These are phyloP conservation scores for Scheffersomyces quercinus DNA, from an alignment of 1,139 yeast species.

Conservation along the genomic window DNA sequence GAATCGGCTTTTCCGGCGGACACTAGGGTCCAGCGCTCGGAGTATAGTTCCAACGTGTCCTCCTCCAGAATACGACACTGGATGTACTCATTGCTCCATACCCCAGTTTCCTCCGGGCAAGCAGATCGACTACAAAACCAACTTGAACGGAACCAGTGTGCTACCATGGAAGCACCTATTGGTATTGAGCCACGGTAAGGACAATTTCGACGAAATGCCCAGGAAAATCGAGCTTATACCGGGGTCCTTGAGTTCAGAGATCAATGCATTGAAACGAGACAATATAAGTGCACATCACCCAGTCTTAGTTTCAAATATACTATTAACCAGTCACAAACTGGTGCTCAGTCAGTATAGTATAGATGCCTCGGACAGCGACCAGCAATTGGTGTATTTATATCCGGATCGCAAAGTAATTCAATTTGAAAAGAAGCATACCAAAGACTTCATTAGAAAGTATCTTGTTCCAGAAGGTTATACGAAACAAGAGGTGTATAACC, in stretches of 20 bases:
- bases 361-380: constrained; percentile 3
- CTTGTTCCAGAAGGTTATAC: constrained; percentile 31
- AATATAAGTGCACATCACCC: constrained; percentile 48
- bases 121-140: constrained; percentile 40
- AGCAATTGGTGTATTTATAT: constrained; percentile 43
- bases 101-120: constrained; percentile 45
- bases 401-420: constrained; percentile 54
- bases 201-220: constrained; percentile 49
- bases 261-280: constrained; percentile 28
- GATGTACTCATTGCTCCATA: constrained; percentile 57
- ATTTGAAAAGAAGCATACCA: constrained; percentile 30
- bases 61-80: constrained; percentile 53
- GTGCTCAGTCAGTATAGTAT: constrained; percentile 1
- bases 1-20: not conserved
- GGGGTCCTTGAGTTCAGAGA: constrained; percentile 39
- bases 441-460: constrained; percentile 44
- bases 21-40: constrained; percentile 6
- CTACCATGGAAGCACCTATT: constrained; percentile 58
- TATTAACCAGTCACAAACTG: constrained; percentile 7
- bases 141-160: constrained; percentile 50
- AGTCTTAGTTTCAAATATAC: constrained; percentile 48
- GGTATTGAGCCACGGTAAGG: constrained; percentile 43
- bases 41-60: constrained; percentile 40
- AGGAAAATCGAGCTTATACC: constrained; percentile 53
- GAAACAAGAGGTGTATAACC: constrained; percentile 27